Evolutionary conservation across 345 rosid genomes (phyloP).

Genomic region (Eucalyptus marginata): DNA sequence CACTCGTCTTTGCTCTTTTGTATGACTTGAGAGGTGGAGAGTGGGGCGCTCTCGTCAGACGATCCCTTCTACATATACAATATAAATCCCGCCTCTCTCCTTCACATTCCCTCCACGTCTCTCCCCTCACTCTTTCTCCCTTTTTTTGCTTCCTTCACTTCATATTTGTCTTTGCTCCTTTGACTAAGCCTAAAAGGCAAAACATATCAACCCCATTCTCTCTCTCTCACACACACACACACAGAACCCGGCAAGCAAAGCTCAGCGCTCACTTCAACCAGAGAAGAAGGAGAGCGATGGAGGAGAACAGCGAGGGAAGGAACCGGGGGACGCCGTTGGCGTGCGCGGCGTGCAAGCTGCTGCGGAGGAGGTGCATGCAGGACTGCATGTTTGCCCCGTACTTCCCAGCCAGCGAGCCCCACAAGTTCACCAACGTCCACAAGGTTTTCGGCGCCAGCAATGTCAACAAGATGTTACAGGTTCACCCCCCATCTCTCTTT

Average conservation of each 20-base stretch:
- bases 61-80: not conserved
- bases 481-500: not conserved
- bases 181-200: not conserved
- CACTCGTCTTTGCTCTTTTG: not conserved
- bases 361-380: slow-evolving; percentile 69
- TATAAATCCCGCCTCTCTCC: not conserved
- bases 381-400: slow-evolving; percentile 87
- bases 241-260: not conserved
- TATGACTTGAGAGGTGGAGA: not conserved
- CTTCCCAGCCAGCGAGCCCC: slow-evolving; percentile 87
- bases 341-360: slow-evolving; percentile 88
- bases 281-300: not conserved
- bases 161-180: not conserved
- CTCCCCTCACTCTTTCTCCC: not conserved
- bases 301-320: not conserved
- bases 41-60: not conserved
- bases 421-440: slow-evolving; percentile 80
- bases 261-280: not conserved
- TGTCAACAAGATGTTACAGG: slow-evolving; percentile 97
- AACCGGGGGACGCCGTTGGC: slow-evolving; percentile 59
- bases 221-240: too few species aligned
- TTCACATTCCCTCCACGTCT: not conserved
- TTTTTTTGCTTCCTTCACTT: not conserved
- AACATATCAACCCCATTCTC: not conserved
- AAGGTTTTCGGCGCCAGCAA: slow-evolving; percentile 93